phyloP scores from a whole-genome alignment of 2,329 filamentous ascomycete genomes.

The Neodidymelliopsis sp. region DNA sequence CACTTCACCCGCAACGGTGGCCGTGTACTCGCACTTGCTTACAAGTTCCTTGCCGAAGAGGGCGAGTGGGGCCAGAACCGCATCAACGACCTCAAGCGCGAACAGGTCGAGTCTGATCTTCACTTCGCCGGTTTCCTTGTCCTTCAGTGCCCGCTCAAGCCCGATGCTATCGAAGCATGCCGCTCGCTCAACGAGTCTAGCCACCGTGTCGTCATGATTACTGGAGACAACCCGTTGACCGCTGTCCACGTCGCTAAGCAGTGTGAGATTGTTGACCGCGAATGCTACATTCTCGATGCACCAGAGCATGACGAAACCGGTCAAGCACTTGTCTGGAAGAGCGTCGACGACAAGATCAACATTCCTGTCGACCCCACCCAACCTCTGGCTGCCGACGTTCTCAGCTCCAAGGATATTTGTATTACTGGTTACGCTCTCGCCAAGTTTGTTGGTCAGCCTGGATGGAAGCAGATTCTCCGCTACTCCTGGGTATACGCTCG shows the following conservation, averaged over 20 bases:
- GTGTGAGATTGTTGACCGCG: slow-evolving; percentile 96
- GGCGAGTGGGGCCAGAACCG: slow-evolving; percentile 81
- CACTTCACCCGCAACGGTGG: slow-evolving; percentile 96
- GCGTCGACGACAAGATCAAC: slow-evolving; percentile 86
- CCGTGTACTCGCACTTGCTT: slow-evolving; percentile 90
- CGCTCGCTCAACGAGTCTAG: slow-evolving; percentile 99
- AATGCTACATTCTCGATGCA: slow-evolving; percentile 92
- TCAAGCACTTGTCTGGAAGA: slow-evolving; percentile 89
- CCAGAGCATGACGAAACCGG: slow-evolving; percentile 87
- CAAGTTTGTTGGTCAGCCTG: slow-evolving; percentile 84
- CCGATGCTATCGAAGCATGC: slow-evolving; percentile 91
- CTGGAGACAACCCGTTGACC: slow-evolving; percentile 95
- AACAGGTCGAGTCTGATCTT: slow-evolving; percentile 84
- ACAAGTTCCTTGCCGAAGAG: slow-evolving; percentile 86
- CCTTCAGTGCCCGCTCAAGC: slow-evolving; percentile 93
- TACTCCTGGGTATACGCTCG: slow-evolving; percentile 98
- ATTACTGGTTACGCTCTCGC: slow-evolving; percentile 92
- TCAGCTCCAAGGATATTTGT: slow-evolving; percentile 89
- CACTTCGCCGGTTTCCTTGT: slow-evolving; percentile 95
- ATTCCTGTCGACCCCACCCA: slow-evolving; percentile 86
- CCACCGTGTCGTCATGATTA: slow-evolving; percentile 99
- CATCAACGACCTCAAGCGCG: slow-evolving; percentile 93
- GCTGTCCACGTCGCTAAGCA: slow-evolving; percentile 94
- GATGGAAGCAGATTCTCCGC: slow-evolving; percentile 78
- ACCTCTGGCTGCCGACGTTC: slow-evolving; percentile 79